Percentiles rank a stretch among this genome's conserved stretches.
phyloP scores from a whole-genome alignment of 768 basidiomycete genomes.

The Leucogyrophana mollusca region DNA sequence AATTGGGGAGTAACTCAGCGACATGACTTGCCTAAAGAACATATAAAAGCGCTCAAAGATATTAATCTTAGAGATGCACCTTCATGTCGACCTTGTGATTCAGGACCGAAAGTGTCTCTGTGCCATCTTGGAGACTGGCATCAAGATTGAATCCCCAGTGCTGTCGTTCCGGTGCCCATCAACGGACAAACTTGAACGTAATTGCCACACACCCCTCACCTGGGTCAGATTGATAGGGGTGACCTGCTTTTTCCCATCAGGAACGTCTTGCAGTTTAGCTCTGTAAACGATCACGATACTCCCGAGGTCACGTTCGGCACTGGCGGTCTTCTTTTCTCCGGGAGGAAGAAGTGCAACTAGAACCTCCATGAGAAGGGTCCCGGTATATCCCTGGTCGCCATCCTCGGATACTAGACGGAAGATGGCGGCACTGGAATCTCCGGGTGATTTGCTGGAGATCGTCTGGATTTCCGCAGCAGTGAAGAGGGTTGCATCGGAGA shows the following conservation, averaged over 20 bases:
- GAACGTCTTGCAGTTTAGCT: constrained; percentile 54
- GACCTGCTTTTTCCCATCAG: constrained; percentile 40
- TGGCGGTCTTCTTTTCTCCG: constrained; percentile 20
- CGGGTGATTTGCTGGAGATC: constrained; percentile 32
- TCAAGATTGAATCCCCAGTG: constrained; percentile 86
- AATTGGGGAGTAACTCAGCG: constrained; percentile 48
- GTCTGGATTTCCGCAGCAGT: constrained; percentile 49
- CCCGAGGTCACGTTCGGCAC: constrained; percentile 52
- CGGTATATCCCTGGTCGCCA: constrained; percentile 73
- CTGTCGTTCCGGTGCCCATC: constrained; percentile 30
- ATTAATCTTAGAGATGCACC: constrained; percentile 17
- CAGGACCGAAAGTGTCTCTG: constrained; percentile 47
- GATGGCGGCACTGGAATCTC: constrained; percentile 40
- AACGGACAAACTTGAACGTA: constrained; percentile 3
- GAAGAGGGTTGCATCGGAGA: constrained; percentile 50
- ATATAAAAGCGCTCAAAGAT: not conserved
- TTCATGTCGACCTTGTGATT: constrained; percentile 45
- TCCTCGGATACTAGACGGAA: constrained; percentile 59
- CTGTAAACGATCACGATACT: constrained; percentile 68
- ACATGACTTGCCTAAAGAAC: constrained; percentile 48
- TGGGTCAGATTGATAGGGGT: constrained; percentile 79
- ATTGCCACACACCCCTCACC: constrained; percentile 46
- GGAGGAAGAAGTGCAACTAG: constrained; percentile 49
- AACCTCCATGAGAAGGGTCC: constrained; percentile 58
- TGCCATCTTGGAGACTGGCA: constrained; percentile 51